Evolutionary conservation across 208 protist genomes (phyloP).

Genomic region (Trypanosomatidae sp.): DNA sequence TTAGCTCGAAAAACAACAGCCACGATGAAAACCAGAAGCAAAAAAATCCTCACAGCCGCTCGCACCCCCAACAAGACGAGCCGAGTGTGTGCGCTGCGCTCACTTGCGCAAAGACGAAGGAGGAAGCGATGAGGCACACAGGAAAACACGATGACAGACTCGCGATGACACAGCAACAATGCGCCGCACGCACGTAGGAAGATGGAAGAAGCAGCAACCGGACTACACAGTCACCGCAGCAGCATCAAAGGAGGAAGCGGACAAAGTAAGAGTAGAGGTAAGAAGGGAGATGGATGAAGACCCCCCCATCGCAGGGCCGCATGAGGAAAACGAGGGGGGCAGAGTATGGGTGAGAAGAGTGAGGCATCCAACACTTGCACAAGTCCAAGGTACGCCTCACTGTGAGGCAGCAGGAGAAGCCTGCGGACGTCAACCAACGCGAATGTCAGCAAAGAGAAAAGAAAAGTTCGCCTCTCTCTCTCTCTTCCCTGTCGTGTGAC

Average conservation of each 20-base stretch:
- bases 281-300: background rate
- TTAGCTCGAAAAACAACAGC: too few species aligned
- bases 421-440: background rate
- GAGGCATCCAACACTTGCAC: background rate
- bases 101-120: background rate
- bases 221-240: background rate
- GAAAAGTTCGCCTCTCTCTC: background rate
- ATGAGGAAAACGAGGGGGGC: background rate
- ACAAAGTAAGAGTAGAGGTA: background rate
- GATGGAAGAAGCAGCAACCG: background rate
- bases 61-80: background rate
- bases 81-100: background rate
- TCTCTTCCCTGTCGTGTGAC: background rate
- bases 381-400: background rate
- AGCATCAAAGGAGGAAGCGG: background rate
- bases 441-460: background rate
- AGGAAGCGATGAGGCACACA: background rate
- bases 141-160: background rate
- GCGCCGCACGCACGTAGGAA: background rate
- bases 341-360: background rate
- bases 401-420: background rate
- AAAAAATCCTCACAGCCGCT: background rate
- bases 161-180: background rate
- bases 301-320: background rate
- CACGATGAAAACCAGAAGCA: too few species aligned